Percentiles rank a stretch among this genome's conserved stretches.
Conservation (phyloP, 305 asterid genomes). For the Fraxinus baroniana region DNA sequence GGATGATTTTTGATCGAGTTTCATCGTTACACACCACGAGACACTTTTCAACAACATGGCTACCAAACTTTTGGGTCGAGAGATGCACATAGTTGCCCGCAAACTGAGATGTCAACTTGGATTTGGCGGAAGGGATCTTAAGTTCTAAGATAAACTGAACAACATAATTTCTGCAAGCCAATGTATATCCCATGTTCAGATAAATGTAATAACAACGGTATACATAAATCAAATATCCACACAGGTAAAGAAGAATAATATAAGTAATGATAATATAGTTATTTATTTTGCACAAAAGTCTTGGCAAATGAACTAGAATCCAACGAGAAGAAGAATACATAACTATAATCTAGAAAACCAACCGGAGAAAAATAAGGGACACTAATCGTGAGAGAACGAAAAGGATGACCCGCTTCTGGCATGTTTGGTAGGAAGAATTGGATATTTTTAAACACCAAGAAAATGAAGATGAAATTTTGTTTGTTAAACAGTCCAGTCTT, state of each 20-base stretch:
- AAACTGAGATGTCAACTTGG: conserved; percentile 59
- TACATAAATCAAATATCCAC: neutral
- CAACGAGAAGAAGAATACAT: neutral
- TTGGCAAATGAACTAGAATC: neutral
- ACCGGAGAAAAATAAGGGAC: neutral
- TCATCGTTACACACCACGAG: conserved; percentile 48
- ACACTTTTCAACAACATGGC: conserved; percentile 93
- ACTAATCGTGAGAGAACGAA: neutral
- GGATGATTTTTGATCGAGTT: conserved; percentile 56
- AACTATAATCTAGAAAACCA: neutral
- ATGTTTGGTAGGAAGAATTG: neutral
- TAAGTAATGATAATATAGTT: neutral
- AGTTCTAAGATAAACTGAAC: conserved; percentile 84
- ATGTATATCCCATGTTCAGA: conserved; percentile 7
- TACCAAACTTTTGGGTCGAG: conserved; percentile 77
- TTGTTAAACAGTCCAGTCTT: neutral
- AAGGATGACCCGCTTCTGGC: neutral
- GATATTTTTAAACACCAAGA: neutral
- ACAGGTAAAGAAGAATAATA: neutral
- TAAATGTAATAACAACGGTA: neutral
- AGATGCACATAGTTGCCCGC: conserved; percentile 72
- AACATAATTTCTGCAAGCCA: conserved; percentile 69
- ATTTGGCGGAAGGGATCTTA: conserved; percentile 52
- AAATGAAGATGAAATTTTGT: neutral
- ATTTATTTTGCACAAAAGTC: neutral